phyloP scores from a whole-genome alignment of 169 alveolate genomes.

The Besnoitia besnoiti region DNA sequence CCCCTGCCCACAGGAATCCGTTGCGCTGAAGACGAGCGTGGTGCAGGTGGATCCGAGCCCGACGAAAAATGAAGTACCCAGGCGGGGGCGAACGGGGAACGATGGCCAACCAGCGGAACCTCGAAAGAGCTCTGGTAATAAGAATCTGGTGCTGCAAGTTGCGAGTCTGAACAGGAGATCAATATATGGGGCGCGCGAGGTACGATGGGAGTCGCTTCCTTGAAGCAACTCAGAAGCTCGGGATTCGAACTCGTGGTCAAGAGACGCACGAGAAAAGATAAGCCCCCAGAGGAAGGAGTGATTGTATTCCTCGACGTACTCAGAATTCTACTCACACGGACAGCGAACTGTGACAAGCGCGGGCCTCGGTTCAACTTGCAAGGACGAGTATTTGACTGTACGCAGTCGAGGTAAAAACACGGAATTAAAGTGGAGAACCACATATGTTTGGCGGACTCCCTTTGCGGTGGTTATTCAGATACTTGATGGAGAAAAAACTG shows the following conservation, averaged over 20 bases:
- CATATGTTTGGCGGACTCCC: too few relatives aligned
- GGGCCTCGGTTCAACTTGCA: too few relatives aligned
- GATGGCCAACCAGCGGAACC: neutral
- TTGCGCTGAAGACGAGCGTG: neutral
- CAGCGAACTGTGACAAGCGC: too few relatives aligned
- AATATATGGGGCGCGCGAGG: slow-evolving; percentile 48
- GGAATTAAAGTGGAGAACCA: too few relatives aligned
- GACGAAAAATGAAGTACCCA: neutral
- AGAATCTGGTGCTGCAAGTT: slow-evolving; percentile 30
- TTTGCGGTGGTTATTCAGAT: slow-evolving; percentile 10
- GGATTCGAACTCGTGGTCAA: too few relatives aligned
- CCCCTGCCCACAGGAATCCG: neutral
- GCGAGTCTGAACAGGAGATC: slow-evolving; percentile 16
- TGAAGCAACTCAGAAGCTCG: neutral
- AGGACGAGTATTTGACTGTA: too few relatives aligned
- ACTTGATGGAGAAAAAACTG: slow-evolving; percentile 36
- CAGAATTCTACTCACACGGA: too few relatives aligned
- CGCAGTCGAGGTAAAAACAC: too few relatives aligned
- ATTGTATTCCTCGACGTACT: too few relatives aligned
- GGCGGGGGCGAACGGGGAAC: neutral
- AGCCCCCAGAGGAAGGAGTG: too few relatives aligned
- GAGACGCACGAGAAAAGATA: too few relatives aligned
- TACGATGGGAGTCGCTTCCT: neutral
- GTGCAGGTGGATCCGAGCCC: neutral
- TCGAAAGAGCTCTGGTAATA: neutral